phyloP scores from a whole-genome alignment of 2,329 filamentous ascomycete species.

The Pseudopyrenochaeta lycopersici region DNA sequence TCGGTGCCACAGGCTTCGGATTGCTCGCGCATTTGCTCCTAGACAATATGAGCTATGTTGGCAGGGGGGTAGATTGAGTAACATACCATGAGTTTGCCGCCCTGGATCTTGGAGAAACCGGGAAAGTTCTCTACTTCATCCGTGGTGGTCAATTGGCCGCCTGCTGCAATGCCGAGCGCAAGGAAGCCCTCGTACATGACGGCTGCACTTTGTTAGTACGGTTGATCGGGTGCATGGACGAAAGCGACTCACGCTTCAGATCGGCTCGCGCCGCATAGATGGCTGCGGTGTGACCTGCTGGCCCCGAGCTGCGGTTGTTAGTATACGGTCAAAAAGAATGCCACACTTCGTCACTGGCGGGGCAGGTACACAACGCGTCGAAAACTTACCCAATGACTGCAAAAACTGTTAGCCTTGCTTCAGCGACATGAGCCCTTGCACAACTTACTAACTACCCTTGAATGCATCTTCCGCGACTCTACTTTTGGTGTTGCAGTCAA shows the following conservation, averaged over 20 bases:
- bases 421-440: neutral
- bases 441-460: constrained; percentile 84
- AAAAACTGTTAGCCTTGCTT: constrained; percentile 33
- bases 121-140: constrained; percentile 99
- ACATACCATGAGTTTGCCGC: constrained; percentile 81
- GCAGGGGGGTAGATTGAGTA: neutral
- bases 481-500: constrained; percentile 31
- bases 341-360: constrained; percentile 11
- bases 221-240: too few relatives aligned
- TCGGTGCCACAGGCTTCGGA: constrained; percentile 91
- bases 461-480: constrained; percentile 77
- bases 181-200: constrained; percentile 98
- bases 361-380: constrained; percentile 19
- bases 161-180: constrained; percentile 94
- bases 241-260: constrained; percentile 73
- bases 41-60: constrained; percentile 4
- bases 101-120: constrained; percentile 91
- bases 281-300: constrained; percentile 95
- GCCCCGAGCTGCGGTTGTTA: constrained; percentile 76
- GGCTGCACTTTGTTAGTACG: constrained; percentile 58
- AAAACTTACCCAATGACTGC: constrained; percentile 48
- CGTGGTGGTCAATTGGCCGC: constrained; percentile 96
- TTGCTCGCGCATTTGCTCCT: constrained; percentile 91
- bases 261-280: constrained; percentile 96
- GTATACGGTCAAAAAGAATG: constrained; percentile 33